Evolutionary conservation across 495 filamentous ascomycete genomes (phyloP).

Genomic region (Lentithecium fluviatile): DNA sequence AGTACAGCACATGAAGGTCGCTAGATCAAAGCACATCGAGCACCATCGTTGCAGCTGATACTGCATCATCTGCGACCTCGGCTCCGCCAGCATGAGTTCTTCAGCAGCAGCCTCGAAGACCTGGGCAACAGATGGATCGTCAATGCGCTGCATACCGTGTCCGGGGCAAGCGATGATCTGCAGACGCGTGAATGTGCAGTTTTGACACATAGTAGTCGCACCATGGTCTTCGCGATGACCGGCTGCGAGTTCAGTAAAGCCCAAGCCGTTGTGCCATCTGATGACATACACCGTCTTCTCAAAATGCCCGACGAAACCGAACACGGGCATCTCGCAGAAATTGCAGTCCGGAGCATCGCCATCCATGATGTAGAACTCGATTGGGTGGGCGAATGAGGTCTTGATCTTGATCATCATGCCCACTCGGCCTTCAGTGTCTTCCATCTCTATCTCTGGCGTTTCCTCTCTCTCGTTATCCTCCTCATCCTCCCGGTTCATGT

Average conservation of each 20-base stretch:
- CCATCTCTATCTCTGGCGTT: constrained; percentile 16
- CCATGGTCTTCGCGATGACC: constrained; percentile 17
- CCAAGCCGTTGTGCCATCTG: constrained; percentile 22
- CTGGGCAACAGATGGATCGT: neutral
- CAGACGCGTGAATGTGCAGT: constrained; percentile 5
- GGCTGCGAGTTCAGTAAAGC: constrained; percentile 20
- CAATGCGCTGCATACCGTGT: constrained; percentile 3
- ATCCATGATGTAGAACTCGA: constrained; percentile 6
- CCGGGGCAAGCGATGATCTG: constrained; percentile 11
- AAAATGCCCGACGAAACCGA: constrained; percentile 15
- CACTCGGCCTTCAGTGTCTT: constrained; percentile 11
- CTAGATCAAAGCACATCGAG: constrained; percentile 20
- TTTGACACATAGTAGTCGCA: constrained; percentile 13
- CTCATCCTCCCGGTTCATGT: neutral
- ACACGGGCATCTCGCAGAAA: constrained; percentile 25
- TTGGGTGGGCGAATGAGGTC: constrained; percentile 28
- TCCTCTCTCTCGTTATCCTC: neutral
- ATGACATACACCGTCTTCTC: constrained; percentile 19
- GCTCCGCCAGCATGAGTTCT: constrained; percentile 3
- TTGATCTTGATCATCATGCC: constrained; percentile 12
- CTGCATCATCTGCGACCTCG: neutral
- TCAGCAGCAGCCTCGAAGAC: constrained; percentile 1
- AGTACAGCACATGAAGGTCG: constrained; percentile 17
- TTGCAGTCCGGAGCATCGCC: neutral
- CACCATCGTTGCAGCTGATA: constrained; percentile 19